A percentile compares a stretch with the other conserved stretches of the same genome.
Conservation (phyloP, 305 asterid species). For the Fraxinus paxiana region DNA sequence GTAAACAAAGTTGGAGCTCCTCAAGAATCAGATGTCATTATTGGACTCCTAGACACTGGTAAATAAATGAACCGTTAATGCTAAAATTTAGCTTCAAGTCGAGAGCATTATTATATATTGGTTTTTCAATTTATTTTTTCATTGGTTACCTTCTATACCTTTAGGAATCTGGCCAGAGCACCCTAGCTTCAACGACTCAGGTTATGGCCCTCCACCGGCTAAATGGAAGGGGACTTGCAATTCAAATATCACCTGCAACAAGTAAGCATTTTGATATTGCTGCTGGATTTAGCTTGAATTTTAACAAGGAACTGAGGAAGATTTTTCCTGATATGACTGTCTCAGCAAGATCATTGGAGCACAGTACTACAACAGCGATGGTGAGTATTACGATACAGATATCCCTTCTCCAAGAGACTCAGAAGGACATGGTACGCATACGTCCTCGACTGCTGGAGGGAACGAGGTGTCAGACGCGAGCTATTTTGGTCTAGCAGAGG, state of each 20-base stretch:
- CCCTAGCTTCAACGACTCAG: conserved; percentile 35
- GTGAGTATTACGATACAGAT: conserved; percentile 1
- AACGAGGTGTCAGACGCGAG: conserved; percentile 33
- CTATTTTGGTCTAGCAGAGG: conserved; percentile 45
- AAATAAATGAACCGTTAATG: background rate
- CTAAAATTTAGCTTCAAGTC: background rate
- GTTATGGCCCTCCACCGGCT: conserved; percentile 31
- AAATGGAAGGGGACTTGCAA: conserved; percentile 40
- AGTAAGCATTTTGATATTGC: conserved; percentile 19
- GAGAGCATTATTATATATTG: background rate
- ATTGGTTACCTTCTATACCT: background rate
- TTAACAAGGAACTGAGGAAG: background rate
- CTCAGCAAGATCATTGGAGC: conserved; percentile 61
- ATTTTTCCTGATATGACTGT: background rate
- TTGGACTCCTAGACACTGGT: conserved; percentile 49
- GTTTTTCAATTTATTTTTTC: background rate
- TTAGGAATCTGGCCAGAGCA: conserved; percentile 44
- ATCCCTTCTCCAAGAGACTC: conserved; percentile 43
- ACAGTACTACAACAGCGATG: conserved; percentile 33
- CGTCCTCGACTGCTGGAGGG: conserved; percentile 56
- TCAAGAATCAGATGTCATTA: conserved; percentile 41
- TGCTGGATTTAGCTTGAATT: background rate
- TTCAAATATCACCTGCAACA: conserved; percentile 35
- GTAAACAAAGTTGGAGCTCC: conserved; percentile 27
- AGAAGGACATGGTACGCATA: conserved; percentile 60